These are phyloP conservation scores for Anthracocystis walkeri DNA, from an alignment of 1,284 basidiomycete species.

Conservation along the genomic window DNA sequence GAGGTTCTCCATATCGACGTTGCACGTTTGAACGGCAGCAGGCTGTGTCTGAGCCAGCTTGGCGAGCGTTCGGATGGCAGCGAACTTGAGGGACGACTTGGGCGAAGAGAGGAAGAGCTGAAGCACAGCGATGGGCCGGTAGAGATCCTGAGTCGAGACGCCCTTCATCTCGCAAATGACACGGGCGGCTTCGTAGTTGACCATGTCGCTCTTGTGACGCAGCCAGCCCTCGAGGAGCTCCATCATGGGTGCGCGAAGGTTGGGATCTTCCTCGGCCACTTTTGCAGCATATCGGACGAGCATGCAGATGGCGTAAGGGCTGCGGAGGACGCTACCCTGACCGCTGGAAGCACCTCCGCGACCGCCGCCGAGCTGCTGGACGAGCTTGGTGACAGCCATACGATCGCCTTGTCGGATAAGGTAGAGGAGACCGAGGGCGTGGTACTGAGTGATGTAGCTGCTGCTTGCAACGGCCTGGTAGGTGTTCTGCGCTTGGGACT, in stretches of 20 bases:
- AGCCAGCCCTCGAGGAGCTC: constrained; percentile 95
- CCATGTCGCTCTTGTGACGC: constrained; percentile 99
- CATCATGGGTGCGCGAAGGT: constrained; percentile 75
- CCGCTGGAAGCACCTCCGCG: constrained; percentile 76
- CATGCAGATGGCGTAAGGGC: constrained; percentile 99
- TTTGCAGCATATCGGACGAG: constrained; percentile 96
- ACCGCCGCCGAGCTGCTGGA: constrained; percentile 78
- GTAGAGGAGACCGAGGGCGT: constrained; percentile 93
- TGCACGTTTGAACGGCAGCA: constrained; percentile 90
- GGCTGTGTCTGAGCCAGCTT: constrained; percentile 80
- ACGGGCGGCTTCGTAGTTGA: constrained; percentile 97
- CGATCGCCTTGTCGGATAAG: constrained; percentile 95
- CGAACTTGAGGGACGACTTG: constrained; percentile 85
- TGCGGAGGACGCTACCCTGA: constrained; percentile 85
- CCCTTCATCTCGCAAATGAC: constrained; percentile 96
- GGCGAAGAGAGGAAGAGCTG: constrained; percentile 69
- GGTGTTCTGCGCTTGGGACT: constrained; percentile 73
- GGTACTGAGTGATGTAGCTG: constrained; percentile 93
- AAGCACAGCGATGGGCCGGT: constrained; percentile 78
- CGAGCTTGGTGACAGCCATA: constrained; percentile 99
- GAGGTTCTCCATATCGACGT: constrained; percentile 96
- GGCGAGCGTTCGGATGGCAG: constrained; percentile 94
- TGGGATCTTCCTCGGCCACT: constrained; percentile 95
- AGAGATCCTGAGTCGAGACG: constrained; percentile 81
- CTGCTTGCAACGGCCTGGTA: constrained; percentile 77